Evolutionary conservation across 371 early-diverging fungal species (phyloP).

Genomic region (Ordospora pajunii): DNA sequence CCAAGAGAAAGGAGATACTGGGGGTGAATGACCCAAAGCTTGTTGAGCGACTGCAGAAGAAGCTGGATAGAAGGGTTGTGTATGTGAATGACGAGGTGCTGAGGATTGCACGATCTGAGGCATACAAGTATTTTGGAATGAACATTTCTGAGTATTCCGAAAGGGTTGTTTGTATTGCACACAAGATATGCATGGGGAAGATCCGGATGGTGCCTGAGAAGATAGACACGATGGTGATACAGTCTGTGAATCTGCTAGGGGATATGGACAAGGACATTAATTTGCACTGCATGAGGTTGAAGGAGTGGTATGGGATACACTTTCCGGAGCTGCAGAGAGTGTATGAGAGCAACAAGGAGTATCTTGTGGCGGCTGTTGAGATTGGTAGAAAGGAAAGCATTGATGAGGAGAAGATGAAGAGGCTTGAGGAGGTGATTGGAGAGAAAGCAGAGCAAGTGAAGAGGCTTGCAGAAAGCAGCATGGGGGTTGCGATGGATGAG

Average conservation of each 20-base stretch:
- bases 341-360: constrained; percentile 68
- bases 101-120: constrained; percentile 23
- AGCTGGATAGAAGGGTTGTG: constrained; percentile 66
- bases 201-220: constrained; percentile 80
- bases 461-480: constrained; percentile 74
- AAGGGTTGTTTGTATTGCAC: constrained; percentile 62
- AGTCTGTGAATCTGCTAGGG: constrained; percentile 78
- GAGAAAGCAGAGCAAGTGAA: constrained; percentile 61
- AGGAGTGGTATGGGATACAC: constrained; percentile 83
- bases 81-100: constrained; percentile 72
- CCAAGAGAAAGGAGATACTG: constrained; percentile 68
- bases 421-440: background rate
- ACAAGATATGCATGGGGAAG: constrained; percentile 72
- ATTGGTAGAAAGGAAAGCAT: constrained; percentile 53
- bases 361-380: constrained; percentile 65
- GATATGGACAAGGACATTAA: constrained; percentile 87
- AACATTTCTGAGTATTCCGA: background rate
- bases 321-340: constrained; percentile 76
- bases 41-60: constrained; percentile 44
- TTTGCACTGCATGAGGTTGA: constrained; percentile 84
- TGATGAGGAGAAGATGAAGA: background rate
- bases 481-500: constrained; percentile 81
- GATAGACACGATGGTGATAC: constrained; percentile 84
- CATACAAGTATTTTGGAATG: background rate
- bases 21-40: constrained; percentile 48